These are phyloP conservation scores for Penicillium digitatum DNA, from an alignment of 2,329 filamentous ascomycete species.

Conservation along the genomic window DNA sequence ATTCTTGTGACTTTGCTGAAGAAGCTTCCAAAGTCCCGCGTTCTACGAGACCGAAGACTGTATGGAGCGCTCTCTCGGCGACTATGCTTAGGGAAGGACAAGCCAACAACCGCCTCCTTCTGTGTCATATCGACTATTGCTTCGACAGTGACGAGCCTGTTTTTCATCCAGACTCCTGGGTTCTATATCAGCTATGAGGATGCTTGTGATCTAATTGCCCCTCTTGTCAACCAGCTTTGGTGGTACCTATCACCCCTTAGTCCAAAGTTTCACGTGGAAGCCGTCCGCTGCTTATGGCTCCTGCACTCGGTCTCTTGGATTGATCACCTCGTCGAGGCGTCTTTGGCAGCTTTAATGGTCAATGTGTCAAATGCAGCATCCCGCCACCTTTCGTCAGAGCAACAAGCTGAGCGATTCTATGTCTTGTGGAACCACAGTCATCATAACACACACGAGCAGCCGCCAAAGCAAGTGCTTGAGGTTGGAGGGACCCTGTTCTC, in stretches of 20 bases:
- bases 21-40: constrained; percentile 37
- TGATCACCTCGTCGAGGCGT: constrained; percentile 74
- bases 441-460: constrained; percentile 37
- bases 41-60: constrained; percentile 34
- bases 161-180: constrained; percentile 34
- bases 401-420: constrained; percentile 40
- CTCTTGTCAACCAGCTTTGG: constrained; percentile 73
- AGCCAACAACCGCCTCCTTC: constrained; percentile 32
- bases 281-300: constrained; percentile 79
- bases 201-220: constrained; percentile 60
- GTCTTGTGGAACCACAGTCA: constrained; percentile 45
- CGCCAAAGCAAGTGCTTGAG: constrained; percentile 31
- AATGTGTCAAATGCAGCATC: constrained; percentile 34
- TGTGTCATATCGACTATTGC: constrained; percentile 41
- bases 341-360: constrained; percentile 67
- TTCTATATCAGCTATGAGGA: constrained; percentile 41
- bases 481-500: constrained; percentile 27
- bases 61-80: constrained; percentile 34
- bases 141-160: constrained; percentile 47
- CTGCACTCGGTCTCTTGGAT: constrained; percentile 68
- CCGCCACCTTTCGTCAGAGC: constrained; percentile 30
- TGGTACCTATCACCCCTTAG: constrained; percentile 71
- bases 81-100: constrained; percentile 20
- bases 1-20: constrained; percentile 53
- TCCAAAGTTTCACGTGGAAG: constrained; percentile 92